phyloP scores from a whole-genome alignment of 176 grass and related monocot species.

The Oryza officinalis region DNA sequence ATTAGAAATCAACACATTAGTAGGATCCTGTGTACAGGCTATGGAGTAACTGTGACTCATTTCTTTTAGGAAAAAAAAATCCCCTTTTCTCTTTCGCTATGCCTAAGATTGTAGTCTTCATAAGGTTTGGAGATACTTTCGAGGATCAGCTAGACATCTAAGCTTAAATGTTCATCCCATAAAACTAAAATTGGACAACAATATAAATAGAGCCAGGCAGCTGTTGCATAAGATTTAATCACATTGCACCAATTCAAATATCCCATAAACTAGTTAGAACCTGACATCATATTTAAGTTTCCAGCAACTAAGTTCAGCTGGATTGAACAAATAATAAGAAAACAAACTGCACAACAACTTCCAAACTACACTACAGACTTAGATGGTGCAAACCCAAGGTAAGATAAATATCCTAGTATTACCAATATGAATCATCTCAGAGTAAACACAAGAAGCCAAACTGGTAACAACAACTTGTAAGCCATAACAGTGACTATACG shows the following conservation, averaged over 20 bases:
- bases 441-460: background rate
- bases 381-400: background rate
- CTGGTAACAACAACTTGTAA: background rate
- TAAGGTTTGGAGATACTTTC: background rate
- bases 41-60: background rate
- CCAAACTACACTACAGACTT: background rate
- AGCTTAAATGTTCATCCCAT: background rate
- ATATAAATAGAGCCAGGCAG: background rate
- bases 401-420: background rate
- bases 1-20: background rate
- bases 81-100: background rate
- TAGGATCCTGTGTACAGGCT: background rate
- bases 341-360: conserved; percentile 14
- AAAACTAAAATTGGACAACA: background rate
- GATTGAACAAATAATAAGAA: background rate
- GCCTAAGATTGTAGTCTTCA: background rate
- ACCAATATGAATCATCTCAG: background rate
- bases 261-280: background rate
- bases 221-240: background rate
- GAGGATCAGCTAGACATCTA: background rate
- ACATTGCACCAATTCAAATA: conserved; percentile 1
- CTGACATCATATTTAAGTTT: background rate
- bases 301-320: background rate
- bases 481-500: background rate
- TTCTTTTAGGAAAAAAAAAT: too few relatives aligned